These are phyloP conservation scores for Kodamaea neixiangensis DNA, from an alignment of 805 yeast species.

Conservation along the genomic window DNA sequence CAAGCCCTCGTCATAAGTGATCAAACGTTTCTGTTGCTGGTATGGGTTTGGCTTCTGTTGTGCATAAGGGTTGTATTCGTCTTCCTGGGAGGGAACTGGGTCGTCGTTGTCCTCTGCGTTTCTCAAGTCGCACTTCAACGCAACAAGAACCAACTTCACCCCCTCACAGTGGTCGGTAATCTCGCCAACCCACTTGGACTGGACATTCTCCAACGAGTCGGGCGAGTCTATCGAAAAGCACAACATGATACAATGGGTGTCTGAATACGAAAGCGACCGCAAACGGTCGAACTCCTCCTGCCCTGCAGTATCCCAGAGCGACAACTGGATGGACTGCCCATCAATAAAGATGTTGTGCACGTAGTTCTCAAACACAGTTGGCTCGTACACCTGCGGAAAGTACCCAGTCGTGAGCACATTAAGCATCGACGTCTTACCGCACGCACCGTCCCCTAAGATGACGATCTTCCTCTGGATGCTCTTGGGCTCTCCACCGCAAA, in stretches of 20 bases:
- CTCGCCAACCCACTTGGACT: constrained; percentile 95
- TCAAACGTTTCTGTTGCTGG: constrained; percentile 51
- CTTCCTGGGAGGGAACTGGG: constrained; percentile 15
- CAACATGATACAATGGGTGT: constrained; percentile 95
- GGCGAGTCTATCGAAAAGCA: constrained; percentile 94
- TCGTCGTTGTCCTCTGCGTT: constrained; percentile 52
- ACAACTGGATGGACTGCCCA: constrained; percentile 86
- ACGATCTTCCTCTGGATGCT: constrained; percentile 87
- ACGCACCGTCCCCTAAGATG: constrained; percentile 96
- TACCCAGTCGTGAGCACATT: constrained; percentile 97
- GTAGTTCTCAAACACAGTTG: constrained; percentile 96
- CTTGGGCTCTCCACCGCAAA: constrained; percentile 45
- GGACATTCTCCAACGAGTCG: constrained; percentile 93
- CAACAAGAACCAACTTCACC: constrained; percentile 89
- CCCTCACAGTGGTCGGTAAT: constrained; percentile 97
- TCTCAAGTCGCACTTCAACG: constrained; percentile 91
- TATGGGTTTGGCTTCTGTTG: constrained; percentile 32
- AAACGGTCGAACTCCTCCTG: constrained; percentile 97
- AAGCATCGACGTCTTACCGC: constrained; percentile 93
- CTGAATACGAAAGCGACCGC: constrained; percentile 88
- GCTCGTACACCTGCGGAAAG: constrained; percentile 97
- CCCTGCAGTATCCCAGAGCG: constrained; percentile 98
- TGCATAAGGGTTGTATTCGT: constrained; percentile 38
- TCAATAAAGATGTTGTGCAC: constrained; percentile 97
- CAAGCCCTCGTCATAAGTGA: constrained; percentile 90